Conservation (phyloP, 805 yeast species). For the Teunomyces atbi region DNA sequence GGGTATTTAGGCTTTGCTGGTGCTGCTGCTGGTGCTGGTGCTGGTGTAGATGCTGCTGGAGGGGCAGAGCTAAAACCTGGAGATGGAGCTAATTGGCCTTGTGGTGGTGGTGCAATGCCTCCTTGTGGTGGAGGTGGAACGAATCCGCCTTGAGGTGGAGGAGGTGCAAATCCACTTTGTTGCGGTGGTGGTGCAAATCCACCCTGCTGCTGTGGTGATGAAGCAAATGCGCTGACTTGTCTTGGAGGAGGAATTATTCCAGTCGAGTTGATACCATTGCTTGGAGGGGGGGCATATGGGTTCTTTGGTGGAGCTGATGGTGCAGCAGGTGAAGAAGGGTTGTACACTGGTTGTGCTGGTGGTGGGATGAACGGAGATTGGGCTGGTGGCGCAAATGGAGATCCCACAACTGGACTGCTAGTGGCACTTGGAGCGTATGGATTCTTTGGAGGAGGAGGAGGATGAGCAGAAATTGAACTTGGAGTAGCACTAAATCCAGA, state of each 20-base stretch:
- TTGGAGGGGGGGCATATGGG: constrained; percentile 37
- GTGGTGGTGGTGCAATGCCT: neutral
- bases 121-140: constrained; percentile 24
- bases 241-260: constrained; percentile 10
- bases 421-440: constrained; percentile 24
- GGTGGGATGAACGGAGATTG: constrained; percentile 15
- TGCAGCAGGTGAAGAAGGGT: constrained; percentile 11
- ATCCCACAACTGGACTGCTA: constrained; percentile 10
- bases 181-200: constrained; percentile 9
- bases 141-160: constrained; percentile 7
- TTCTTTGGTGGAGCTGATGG: constrained; percentile 26
- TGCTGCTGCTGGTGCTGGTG: constrained; percentile 21
- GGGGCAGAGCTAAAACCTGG: constrained; percentile 7
- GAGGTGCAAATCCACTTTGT: constrained; percentile 8
- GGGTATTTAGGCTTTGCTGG: constrained; percentile 40
- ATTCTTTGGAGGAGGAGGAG: constrained; percentile 15
- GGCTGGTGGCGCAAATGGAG: constrained; percentile 34
- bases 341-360: constrained; percentile 9
- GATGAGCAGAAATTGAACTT: constrained; percentile 24
- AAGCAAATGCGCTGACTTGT: constrained; percentile 5
- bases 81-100: constrained; percentile 22
- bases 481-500: constrained; percentile 23
- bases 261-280: neutral
- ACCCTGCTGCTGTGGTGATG: constrained; percentile 7
- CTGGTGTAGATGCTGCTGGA: constrained; percentile 17